Evolutionary conservation across 2,329 filamentous ascomycete species (phyloP).

Genomic region (Cercospora beticola): DNA sequence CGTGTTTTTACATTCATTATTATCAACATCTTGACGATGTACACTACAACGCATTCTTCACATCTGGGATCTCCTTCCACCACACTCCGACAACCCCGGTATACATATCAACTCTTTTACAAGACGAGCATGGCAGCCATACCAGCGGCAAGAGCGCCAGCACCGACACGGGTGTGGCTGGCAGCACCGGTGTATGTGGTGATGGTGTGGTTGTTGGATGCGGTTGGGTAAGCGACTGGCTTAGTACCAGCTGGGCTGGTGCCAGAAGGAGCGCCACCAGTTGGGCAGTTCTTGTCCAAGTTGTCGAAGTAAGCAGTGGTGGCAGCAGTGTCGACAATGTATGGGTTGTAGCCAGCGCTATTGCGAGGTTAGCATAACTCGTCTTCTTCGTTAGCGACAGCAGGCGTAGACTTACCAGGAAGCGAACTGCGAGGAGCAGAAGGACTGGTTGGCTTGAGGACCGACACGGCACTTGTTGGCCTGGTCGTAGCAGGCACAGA

Average conservation of each 20-base stretch:
- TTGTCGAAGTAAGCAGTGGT: background rate
- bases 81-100: background rate
- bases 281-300: background rate
- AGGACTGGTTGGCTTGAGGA: background rate
- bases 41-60: background rate
- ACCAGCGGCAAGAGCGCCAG: background rate
- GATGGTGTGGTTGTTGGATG: background rate
- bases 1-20: background rate
- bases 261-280: background rate
- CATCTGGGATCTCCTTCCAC: background rate
- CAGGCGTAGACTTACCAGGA: background rate
- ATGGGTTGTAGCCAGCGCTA: background rate
- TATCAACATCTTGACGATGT: background rate
- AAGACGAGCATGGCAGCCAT: conserved; percentile 1
- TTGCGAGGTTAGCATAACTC: background rate
- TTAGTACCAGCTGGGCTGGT: background rate
- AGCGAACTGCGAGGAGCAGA: background rate
- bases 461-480: background rate
- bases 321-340: background rate
- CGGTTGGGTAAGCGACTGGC: background rate
- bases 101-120: background rate
- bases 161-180: background rate
- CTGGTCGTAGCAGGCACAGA: background rate
- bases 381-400: background rate
- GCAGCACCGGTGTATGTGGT: background rate